Evolutionary conservation across 192 early-diverging fungal species (phyloP).

Genomic region (Coemansia sp.): DNA sequence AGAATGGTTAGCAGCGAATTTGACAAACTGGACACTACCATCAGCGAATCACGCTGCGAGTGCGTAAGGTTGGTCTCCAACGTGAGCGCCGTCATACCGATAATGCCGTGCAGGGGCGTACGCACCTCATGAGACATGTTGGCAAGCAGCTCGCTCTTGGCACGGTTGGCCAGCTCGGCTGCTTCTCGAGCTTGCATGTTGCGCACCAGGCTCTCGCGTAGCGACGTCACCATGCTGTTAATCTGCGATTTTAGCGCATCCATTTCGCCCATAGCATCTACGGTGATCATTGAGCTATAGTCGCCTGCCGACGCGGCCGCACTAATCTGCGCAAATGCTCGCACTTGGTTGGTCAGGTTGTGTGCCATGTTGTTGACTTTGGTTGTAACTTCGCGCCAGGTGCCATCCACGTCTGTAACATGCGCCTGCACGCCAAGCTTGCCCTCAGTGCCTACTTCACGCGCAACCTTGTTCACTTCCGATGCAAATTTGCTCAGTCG

Average conservation of each 20-base stretch:
- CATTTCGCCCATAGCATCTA: conserved; percentile 83
- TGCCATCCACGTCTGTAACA: conserved; percentile 68
- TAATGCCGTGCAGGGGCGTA: conserved; percentile 83
- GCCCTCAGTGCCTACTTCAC: conserved; percentile 69
- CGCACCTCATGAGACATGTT: conserved; percentile 82
- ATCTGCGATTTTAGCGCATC: conserved; percentile 79
- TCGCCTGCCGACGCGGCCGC: conserved; percentile 70
- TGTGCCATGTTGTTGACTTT: conserved; percentile 75
- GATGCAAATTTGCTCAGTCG: conserved; percentile 60
- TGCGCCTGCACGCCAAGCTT: conserved; percentile 75
- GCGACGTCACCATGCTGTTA: conserved; percentile 78
- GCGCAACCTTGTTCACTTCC: conserved; percentile 63
- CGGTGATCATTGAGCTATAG: conserved; percentile 70
- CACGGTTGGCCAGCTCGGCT: conserved; percentile 78
- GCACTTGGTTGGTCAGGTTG: conserved; percentile 75
- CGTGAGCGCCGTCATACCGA: conserved; percentile 71
- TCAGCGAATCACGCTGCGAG: conserved; percentile 76
- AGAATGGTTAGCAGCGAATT: conserved; percentile 74
- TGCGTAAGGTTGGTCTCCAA: conserved; percentile 75
- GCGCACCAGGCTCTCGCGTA: conserved; percentile 74
- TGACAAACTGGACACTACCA: conserved; percentile 71
- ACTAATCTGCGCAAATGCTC: conserved; percentile 76
- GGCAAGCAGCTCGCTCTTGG: conserved; percentile 73
- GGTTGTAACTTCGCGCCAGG: conserved; percentile 73
- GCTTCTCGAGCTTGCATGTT: conserved; percentile 75